These are phyloP conservation scores for Sporothrix euskadiensis DNA, from an alignment of 2,329 filamentous ascomycete genomes.

Conservation along the genomic window DNA sequence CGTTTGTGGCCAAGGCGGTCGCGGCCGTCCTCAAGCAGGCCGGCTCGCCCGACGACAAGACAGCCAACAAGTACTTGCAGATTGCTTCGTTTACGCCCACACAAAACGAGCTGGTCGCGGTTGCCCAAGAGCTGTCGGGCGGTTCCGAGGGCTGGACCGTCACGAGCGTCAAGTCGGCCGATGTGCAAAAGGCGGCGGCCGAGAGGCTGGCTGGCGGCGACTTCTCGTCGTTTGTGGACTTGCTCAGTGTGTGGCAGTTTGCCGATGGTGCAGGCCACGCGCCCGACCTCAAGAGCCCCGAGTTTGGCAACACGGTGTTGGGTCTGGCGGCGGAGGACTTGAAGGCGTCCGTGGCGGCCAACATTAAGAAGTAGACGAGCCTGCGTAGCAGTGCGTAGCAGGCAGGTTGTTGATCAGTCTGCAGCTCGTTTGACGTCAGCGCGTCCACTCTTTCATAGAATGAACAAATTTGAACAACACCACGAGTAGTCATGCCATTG, in stretches of 20 bases:
- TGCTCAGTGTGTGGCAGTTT: conserved; percentile 40
- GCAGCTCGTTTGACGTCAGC: too few species aligned
- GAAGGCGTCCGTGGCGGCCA: conserved; percentile 28
- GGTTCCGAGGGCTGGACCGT: conserved; percentile 52
- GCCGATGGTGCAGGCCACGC: conserved; percentile 41
- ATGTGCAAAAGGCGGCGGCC: conserved; percentile 43
- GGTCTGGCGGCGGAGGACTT: conserved; percentile 34
- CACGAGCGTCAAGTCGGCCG: conserved; percentile 40
- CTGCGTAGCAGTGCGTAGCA: too few species aligned
- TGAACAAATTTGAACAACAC: background rate
- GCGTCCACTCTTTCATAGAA: background rate
- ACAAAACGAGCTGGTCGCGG: conserved; percentile 57
- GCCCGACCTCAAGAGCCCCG: conserved; percentile 30
- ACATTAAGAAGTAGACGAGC: conserved; percentile 25
- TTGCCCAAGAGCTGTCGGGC: conserved; percentile 53
- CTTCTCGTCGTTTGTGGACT: conserved; percentile 38
- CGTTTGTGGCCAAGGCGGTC: conserved; percentile 37
- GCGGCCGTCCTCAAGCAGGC: conserved; percentile 35
- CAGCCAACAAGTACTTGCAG: conserved; percentile 53
- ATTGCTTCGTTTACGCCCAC: conserved; percentile 58
- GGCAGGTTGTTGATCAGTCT: too few species aligned
- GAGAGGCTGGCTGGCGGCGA: conserved; percentile 47
- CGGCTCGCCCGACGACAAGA: conserved; percentile 36
- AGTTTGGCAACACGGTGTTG: conserved; percentile 37
- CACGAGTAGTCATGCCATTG: too few species aligned